A percentile compares a stretch with the other conserved stretches of the same genome.
Evolutionary conservation across 1,284 basidiomycete genomes (phyloP).

Genomic region (Amylostereum chailletii): DNA sequence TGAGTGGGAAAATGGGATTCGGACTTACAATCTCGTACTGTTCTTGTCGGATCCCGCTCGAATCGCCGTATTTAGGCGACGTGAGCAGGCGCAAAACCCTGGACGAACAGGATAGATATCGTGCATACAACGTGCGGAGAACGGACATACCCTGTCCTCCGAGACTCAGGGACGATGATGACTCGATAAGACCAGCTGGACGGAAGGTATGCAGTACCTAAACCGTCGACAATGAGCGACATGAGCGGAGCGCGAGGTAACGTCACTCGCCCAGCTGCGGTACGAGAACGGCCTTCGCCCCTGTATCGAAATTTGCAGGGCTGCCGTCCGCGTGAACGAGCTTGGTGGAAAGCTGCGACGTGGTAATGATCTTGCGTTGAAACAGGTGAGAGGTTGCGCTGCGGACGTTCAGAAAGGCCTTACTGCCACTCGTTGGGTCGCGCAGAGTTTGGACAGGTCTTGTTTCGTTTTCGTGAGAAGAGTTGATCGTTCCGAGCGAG

Average conservation of each 20-base stretch:
- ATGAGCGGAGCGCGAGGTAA: neutral
- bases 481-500: conserved; percentile 26
- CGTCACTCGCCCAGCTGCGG: conserved; percentile 49
- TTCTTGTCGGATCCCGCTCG: conserved; percentile 16
- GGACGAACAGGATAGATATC: conserved; percentile 11
- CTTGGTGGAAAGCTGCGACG: conserved; percentile 63
- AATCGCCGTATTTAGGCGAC: conserved; percentile 19
- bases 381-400: neutral
- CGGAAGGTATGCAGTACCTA: conserved; percentile 24
- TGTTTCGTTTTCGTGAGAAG: conserved; percentile 46
- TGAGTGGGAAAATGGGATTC: neutral
- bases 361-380: conserved; percentile 44
- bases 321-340: conserved; percentile 53
- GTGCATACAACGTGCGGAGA: conserved; percentile 1
- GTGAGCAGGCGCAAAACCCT: conserved; percentile 27
- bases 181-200: conserved; percentile 25
- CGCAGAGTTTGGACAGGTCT: conserved; percentile 38
- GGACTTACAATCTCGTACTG: conserved; percentile 23
- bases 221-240: neutral
- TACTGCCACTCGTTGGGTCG: conserved; percentile 45
- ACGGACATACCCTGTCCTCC: conserved; percentile 22
- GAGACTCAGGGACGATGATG: conserved; percentile 26
- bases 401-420: neutral
- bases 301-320: conserved; percentile 53
- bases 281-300: conserved; percentile 50